Base-by-base conservation (phyloP, 1,284 basidiomycete species). In the Austropuccinia psidii region DNA sequence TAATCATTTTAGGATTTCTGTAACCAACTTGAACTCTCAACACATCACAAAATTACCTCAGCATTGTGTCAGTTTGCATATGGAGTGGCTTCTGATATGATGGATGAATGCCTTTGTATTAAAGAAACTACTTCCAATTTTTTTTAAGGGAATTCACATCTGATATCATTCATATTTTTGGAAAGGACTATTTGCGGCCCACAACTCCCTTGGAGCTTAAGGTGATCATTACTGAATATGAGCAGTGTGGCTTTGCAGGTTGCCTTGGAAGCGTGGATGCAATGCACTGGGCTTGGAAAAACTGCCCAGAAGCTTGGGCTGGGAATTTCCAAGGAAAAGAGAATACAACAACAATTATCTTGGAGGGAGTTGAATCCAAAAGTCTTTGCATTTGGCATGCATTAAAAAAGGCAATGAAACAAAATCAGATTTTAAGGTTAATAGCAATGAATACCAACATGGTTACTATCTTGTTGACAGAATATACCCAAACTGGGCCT, bases 401-500 rank as follows among this genome's bases (percentile, higher is more conserved):
- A 2, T 21, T 64, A 17, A 64, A 47, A 13, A 43, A 47, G 61
- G 61, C 2, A 49, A 37, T 33, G 15, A 7, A 21, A 27, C 11
- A n/a, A 43, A 29, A 3, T 29, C 47, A 17, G 17, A 27, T 4
- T 64, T 47, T 31, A 4, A 24, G 1, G 13, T 64, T 17, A 21
- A 43, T 4, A 11, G 29, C 43, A 9, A 49, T 49, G 2, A 31
- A 19, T 64, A 64, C 43, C 13, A 64, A 15, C n/a, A 45, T 8
- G 19, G 27, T 2, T 64, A 64, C 43, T 64, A 64, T 49, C 61
- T 64, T 67, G 49, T n/a, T 4, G 61, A 64, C 33, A 43, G 61
- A 4, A 64, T 64, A 13, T 64, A 64, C n/a, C 21, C 19, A 15
- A 1, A 9, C 3, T 64, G 61, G 61, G 9, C 21, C 13, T 33